Conservation (phyloP, 371 early-diverging fungal species). For the Haplosporangium sp. region DNA sequence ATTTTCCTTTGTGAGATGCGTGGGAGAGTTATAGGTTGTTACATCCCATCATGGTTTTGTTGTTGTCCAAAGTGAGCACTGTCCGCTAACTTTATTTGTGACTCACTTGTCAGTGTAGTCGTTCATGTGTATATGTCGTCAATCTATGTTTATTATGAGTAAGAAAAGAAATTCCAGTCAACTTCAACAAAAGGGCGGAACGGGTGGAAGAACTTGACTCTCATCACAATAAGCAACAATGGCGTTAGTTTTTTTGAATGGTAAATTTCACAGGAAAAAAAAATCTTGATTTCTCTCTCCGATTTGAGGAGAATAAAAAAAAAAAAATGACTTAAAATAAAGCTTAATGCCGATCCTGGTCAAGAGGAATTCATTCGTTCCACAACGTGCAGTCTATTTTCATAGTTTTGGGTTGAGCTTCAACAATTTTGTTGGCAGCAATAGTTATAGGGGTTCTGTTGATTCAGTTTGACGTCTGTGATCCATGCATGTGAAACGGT, state of each 20-base stretch:
- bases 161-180: background rate
- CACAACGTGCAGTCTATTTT: background rate
- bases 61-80: background rate
- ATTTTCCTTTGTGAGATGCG: constrained; percentile 2
- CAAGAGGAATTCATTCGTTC: background rate
- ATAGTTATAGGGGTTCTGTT: too few species aligned
- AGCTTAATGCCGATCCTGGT: background rate
- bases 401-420: background rate
- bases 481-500: background rate
- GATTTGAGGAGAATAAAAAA: constrained; percentile 4
- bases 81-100: background rate
- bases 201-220: background rate
- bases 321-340: background rate
- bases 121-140: too few species aligned
- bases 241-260: background rate
- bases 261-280: background rate
- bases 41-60: background rate
- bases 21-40: constrained; percentile 5
- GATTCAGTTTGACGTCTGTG: too few species aligned
- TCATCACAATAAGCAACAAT: background rate
- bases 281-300: constrained; percentile 4
- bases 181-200: background rate
- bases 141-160: background rate
- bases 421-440: too few species aligned
- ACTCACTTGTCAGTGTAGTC: background rate